phyloP scores from a whole-genome alignment of 2,329 filamentous ascomycete species.

The Hypoxylon sp. region DNA sequence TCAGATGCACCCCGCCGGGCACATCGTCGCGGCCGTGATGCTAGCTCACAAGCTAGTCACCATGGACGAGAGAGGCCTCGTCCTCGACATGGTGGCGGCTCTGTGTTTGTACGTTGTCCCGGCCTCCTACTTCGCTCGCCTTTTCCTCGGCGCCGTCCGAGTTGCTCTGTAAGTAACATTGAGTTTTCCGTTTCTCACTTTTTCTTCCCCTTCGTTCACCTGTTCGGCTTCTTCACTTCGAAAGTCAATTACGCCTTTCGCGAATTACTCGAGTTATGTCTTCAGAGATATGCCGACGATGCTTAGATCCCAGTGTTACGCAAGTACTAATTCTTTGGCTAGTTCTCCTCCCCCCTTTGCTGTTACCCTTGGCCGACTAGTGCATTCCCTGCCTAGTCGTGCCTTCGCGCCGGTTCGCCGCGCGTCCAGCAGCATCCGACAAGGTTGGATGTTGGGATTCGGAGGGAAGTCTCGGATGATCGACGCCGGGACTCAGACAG shows the following conservation, averaged over 20 bases:
- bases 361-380: neutral
- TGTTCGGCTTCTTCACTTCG: neutral
- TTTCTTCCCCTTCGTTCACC: neutral
- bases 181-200: neutral
- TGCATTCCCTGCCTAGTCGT: neutral
- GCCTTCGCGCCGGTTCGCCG: neutral
- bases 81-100: neutral
- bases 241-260: neutral
- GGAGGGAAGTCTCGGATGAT: constrained; percentile 5
- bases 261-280: neutral
- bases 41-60: neutral
- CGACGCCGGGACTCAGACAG: constrained; percentile 19
- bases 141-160: neutral
- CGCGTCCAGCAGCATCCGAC: neutral
- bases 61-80: neutral
- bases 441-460: neutral
- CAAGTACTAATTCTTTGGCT: neutral
- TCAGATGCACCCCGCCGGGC: neutral
- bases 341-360: neutral
- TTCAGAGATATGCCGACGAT: neutral
- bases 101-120: neutral
- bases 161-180: neutral
- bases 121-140: neutral
- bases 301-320: neutral
- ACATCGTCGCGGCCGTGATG: constrained; percentile 2